phyloP scores from a whole-genome alignment of 306 rosid species.

The Cucurbita argyrosperma region DNA sequence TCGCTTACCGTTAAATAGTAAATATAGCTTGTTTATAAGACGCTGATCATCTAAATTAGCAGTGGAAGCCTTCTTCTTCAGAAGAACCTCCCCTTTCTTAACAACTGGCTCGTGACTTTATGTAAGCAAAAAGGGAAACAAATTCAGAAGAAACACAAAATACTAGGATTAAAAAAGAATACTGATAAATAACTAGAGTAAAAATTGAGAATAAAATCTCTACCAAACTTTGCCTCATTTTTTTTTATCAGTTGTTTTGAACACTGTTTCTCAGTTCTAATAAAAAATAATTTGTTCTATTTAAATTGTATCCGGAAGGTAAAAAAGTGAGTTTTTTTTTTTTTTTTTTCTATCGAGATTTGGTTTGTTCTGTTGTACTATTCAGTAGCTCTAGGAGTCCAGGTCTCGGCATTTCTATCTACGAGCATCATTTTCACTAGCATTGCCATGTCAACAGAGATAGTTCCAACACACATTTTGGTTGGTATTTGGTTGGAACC shows the following conservation, averaged over 20 bases:
- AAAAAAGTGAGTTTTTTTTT: neutral
- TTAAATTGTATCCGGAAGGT: neutral
- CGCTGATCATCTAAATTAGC: slow-evolving; percentile 67
- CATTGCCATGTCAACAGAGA: neutral
- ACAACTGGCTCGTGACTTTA: slow-evolving; percentile 79
- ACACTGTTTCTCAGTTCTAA: neutral
- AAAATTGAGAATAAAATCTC: neutral
- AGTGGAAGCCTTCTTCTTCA: slow-evolving; percentile 78
- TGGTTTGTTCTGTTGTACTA: neutral
- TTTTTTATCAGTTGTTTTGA: neutral
- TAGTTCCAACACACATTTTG: neutral
- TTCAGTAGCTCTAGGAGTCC: neutral
- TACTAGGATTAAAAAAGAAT: slow-evolving; percentile 8
- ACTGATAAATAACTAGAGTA: slow-evolving; percentile 3
- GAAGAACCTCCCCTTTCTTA: slow-evolving; percentile 91
- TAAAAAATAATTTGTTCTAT: neutral
- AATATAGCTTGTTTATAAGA: slow-evolving; percentile 59
- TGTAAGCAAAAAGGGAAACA: slow-evolving; percentile 25
- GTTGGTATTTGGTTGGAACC: neutral
- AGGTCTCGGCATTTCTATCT: neutral
- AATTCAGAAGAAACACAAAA: slow-evolving; percentile 8
- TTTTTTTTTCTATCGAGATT: neutral
- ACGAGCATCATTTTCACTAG: neutral
- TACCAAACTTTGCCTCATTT: neutral
- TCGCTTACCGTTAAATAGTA: slow-evolving; percentile 68